phyloP scores from a whole-genome alignment of 208 protist species.

The Angomonas desouzai region DNA sequence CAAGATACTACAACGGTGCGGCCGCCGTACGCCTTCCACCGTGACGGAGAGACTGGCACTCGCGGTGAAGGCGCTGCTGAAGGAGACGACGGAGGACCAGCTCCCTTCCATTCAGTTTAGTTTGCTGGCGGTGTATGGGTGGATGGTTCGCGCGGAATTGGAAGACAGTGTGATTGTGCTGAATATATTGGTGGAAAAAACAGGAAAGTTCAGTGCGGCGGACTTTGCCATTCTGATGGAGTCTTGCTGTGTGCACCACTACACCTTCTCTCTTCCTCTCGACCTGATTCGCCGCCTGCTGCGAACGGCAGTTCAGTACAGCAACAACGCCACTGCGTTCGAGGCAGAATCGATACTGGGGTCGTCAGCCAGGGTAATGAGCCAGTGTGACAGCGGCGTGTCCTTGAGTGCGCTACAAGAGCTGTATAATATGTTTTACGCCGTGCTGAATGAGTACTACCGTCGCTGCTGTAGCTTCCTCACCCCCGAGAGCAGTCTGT shows the following conservation, averaged over 20 bases:
- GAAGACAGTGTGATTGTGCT: slow-evolving; percentile 52
- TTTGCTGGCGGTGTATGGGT: slow-evolving; percentile 69
- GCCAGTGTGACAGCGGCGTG: slow-evolving; percentile 41
- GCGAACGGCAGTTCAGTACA: slow-evolving; percentile 42
- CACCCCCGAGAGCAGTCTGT: slow-evolving; percentile 33
- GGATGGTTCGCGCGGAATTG: slow-evolving; percentile 72
- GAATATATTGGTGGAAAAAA: slow-evolving; percentile 47
- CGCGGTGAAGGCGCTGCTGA: slow-evolving; percentile 34
- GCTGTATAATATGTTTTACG: slow-evolving; percentile 48
- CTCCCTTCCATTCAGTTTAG: slow-evolving; percentile 26
- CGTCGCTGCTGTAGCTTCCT: slow-evolving; percentile 52
- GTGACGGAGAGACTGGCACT: slow-evolving; percentile 56
- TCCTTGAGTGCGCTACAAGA: slow-evolving; percentile 31
- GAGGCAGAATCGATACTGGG: slow-evolving; percentile 52
- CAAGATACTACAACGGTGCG: slow-evolving; percentile 72
- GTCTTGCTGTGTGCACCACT: slow-evolving; percentile 62
- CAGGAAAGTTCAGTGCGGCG: slow-evolving; percentile 34
- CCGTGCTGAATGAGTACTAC: slow-evolving; percentile 68
- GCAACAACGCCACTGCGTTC: slow-evolving; percentile 27
- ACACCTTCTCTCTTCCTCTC: slow-evolving; percentile 38
- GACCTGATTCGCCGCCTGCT: slow-evolving; percentile 52
- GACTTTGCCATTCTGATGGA: slow-evolving; percentile 55
- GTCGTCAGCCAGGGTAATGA: slow-evolving; percentile 42
- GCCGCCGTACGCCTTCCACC: slow-evolving; percentile 46
- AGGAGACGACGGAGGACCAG: slow-evolving; percentile 25